Conservation (phyloP, 371 early-diverging fungal genomes). For the Rhizomucor pusillus region DNA sequence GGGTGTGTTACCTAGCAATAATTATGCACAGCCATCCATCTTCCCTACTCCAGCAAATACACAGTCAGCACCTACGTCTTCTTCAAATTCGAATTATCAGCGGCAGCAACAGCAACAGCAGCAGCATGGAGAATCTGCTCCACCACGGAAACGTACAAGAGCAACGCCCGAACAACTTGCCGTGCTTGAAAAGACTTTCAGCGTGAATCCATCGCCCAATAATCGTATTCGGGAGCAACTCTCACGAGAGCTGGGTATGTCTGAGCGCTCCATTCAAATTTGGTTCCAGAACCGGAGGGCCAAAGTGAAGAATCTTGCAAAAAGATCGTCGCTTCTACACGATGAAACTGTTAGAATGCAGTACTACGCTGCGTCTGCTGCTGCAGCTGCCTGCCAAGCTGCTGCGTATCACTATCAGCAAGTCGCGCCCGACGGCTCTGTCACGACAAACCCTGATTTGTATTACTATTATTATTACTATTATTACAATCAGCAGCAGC, state of each 20-base stretch:
- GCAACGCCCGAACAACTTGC: constrained; percentile 74
- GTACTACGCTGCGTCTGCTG: constrained; percentile 43
- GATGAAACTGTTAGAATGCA: constrained; percentile 47
- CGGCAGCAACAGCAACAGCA: constrained; percentile 7
- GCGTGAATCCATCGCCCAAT: constrained; percentile 72
- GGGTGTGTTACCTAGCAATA: too few relatives aligned
- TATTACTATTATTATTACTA: constrained; percentile 49
- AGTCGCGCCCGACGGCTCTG: constrained; percentile 26
- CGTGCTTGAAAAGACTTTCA: constrained; percentile 69
- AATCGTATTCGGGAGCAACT: constrained; percentile 81
- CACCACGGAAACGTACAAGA: constrained; percentile 63
- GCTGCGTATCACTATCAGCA: constrained; percentile 36
- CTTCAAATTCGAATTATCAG: neutral
- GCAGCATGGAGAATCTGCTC: constrained; percentile 20
- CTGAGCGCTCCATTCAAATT: constrained; percentile 89
- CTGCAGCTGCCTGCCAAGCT: constrained; percentile 44
- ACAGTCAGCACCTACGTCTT: constrained; percentile 1
- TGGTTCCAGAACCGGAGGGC: constrained; percentile 99
- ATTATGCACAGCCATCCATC: neutral
- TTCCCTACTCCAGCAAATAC: too few relatives aligned
- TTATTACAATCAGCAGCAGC: constrained; percentile 47
- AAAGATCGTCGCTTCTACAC: constrained; percentile 49
- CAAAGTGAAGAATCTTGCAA: constrained; percentile 79
- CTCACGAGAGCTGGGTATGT: constrained; percentile 86
- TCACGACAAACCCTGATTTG: constrained; percentile 30